These are phyloP conservation scores for Wallacemonas sp. DNA, from an alignment of 208 protist species.

Conservation along the genomic window DNA sequence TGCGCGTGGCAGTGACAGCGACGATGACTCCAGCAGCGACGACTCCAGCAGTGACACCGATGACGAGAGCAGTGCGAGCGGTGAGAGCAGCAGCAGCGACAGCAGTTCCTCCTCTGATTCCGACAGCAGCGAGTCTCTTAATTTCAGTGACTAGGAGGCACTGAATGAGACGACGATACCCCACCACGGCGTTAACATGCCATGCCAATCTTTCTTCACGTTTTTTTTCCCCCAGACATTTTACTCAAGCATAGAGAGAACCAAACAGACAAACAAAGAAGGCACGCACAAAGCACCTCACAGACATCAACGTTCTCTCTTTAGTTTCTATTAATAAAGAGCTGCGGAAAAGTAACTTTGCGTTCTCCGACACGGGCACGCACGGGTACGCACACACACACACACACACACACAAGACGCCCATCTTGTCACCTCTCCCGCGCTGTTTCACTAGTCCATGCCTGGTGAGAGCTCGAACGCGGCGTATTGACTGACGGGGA, in stretches of 20 bases:
- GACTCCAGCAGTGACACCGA: slow-evolving; percentile 22
- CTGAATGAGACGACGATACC: no score
- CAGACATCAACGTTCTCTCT: no score
- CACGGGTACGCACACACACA: slow-evolving; percentile 4
- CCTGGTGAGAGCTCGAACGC: no score
- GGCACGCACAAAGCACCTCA: background rate
- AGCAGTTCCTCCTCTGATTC: slow-evolving; percentile 3
- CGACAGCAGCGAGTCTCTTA: slow-evolving; percentile 19
- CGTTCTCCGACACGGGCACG: no score
- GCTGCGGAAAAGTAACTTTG: no score
- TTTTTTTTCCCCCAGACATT: background rate
- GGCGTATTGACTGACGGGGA: no score
- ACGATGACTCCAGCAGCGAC: slow-evolving; percentile 23
- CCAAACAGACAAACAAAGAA: background rate
- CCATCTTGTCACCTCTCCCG: no score
- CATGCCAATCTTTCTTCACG: background rate
- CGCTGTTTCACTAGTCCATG: no score
- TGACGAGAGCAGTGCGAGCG: no score
- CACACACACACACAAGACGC: no score
- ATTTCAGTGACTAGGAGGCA: slow-evolving; percentile 69
- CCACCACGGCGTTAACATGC: no score
- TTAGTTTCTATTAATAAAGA: no score
- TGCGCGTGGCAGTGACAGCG: slow-evolving; percentile 30
- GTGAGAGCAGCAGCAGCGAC: slow-evolving; percentile 24
- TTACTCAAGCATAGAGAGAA: background rate